Evolutionary conservation across 441 rosid species (phyloP), one percentile per base, ranked within the genome.

Genomic region (Melastoma candidum): DNA sequence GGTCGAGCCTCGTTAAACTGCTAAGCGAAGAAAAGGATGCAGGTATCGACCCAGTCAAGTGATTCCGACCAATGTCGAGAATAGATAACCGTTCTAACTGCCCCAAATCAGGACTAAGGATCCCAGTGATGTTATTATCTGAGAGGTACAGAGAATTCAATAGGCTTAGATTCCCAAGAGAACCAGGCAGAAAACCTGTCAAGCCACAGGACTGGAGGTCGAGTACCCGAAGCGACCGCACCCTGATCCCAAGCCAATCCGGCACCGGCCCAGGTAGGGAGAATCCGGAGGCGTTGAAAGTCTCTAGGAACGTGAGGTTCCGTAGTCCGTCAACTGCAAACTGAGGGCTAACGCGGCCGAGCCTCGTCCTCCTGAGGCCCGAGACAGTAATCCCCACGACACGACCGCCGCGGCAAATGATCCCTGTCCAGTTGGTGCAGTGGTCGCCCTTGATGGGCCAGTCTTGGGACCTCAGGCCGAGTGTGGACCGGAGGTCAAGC

Each of bases 401-500:
- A 56, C 70, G 80, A 2, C 97, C 90, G 49, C 76, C 72, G 11
- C 49, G 53, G 71, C 97, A 93, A 6, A 36, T 50, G 53, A 93
- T 53, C n/a, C 99, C 99, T 0, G 43, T 75, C 99, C 99, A 93
- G 12, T 24, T 59, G 13, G 44, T 47, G 66, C 99, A 93, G 49
- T 93, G 99, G 56, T 83, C 80, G 7, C 65, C 78, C 75, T 82
- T 89, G 22, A 67, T 73, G 3, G 99, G 97, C 99, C 99, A 93
- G 51, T 89, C 97, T n/a, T 46, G 73, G 61, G 85, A 69, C 69
- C 78, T 78, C 61, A 93, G 74, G 51, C 97, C 99, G 61, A 93
- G 71, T 63, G 95, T 71, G 9, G 97, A 87, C 80, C 99, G 77
- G 61, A 93, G 96, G 48, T 66, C 62, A 44, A 85, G 79, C 54